These are phyloP conservation scores for Solanum bulbocastanum DNA, from an alignment of 257 asterid genomes.

Conservation along the genomic window DNA sequence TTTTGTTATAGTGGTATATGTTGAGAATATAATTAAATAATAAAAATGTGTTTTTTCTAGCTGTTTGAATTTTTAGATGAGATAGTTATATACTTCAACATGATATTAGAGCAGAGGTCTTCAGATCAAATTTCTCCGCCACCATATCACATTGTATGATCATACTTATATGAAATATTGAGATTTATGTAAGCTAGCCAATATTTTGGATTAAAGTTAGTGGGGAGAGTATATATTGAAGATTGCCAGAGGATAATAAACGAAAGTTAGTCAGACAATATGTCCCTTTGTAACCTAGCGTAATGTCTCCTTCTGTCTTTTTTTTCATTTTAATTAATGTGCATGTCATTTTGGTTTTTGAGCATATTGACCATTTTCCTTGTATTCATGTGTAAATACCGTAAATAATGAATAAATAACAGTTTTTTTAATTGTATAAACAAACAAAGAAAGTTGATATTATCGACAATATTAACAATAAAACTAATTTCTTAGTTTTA, in stretches of 20 bases:
- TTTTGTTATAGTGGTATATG: background rate
- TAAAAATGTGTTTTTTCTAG: accelerated
- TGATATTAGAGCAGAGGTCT: accelerated
- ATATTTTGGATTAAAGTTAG: background rate
- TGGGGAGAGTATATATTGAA: too few relatives aligned
- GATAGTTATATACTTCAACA: too few relatives aligned
- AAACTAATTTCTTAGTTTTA: too few relatives aligned
- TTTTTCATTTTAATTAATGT: background rate
- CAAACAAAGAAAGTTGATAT: background rate
- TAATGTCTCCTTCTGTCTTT: background rate
- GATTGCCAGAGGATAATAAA: background rate
- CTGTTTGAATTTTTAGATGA: too few relatives aligned
- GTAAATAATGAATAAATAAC: background rate
- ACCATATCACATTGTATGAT: background rate
- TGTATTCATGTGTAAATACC: background rate
- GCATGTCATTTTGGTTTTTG: background rate
- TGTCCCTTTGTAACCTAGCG: background rate
- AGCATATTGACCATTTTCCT: background rate
- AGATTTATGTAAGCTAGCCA: background rate
- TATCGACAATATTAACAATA: background rate
- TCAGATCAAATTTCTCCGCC: too few relatives aligned
- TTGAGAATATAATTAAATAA: too few relatives aligned
- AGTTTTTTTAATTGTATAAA: too few relatives aligned
- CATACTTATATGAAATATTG: too few relatives aligned
- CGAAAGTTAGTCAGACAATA: background rate